Evolutionary conservation across 257 asterid genomes (phyloP), one percentile per base, ranked within the genome.

Genomic region (Jaltomata sinuosa): DNA sequence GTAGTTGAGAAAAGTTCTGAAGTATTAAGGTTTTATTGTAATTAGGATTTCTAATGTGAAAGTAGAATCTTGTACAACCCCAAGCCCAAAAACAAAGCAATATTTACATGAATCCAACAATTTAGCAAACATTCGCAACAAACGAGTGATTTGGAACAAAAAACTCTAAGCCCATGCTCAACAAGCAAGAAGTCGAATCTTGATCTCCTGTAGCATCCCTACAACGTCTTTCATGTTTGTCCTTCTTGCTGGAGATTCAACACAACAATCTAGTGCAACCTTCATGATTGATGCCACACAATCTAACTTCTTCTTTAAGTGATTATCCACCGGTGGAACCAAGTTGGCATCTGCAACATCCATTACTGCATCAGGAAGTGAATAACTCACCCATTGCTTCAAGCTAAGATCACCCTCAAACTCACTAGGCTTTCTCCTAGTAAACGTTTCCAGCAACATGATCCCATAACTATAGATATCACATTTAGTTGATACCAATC

Each of bases 61-160:
- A n/a, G n/a, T n/a, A 16, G n/a, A 16, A 52, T 52, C 57, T 2
- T 52, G 22, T 22, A 52, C 59, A 52, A 16, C 16, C 6, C 59
- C 25, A 54, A 18, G 18, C 16, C 59, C 16, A 6, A 52, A 52
- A n/a, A n/a, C n/a, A 18, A 52, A 49, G 19, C 54, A 50, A 52
- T 52, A n/a, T 52, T 52, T 52, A 4, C 57, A 16, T 52, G 55
- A 50, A 50, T 50, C 7, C 21, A 52, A 52, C 18, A 52, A 50
- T 49, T 49, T 49, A 49, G 53, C 19, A 50, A 50, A 50, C 55
- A 50, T 12, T 16, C 15, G 55, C 16, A 50, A 16, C 16, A 50
- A 54, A 22, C 1, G 0, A 54, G 8, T 0, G 1, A 54, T 55
- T 55, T 0, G 6, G 2, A 55, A 21, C 1, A 9, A 55, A 12